Percentiles rank a stretch among this genome's conserved stretches.
phyloP scores from a whole-genome alignment of 306 rosid genomes.

The Ochetophila trinervis region DNA sequence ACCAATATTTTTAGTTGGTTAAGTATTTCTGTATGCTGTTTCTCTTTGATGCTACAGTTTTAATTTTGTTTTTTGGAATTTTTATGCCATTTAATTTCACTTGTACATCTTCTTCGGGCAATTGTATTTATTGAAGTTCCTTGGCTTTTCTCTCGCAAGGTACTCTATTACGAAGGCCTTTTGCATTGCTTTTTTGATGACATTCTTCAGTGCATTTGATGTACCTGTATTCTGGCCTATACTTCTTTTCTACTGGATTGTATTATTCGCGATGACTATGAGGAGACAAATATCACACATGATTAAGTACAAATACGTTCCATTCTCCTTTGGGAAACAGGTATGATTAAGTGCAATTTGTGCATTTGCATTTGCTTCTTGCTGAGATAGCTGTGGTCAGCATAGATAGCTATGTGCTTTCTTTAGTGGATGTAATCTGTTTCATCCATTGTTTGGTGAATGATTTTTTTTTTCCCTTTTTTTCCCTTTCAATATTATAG shows the following conservation, averaged over 20 bases:
- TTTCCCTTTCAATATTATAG: slow-evolving; percentile 35
- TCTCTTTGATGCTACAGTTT: slow-evolving; percentile 1
- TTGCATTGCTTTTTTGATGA: slow-evolving; percentile 82
- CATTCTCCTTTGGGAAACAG: slow-evolving; percentile 93
- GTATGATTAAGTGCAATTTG: slow-evolving; percentile 27
- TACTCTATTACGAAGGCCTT: slow-evolving; percentile 90
- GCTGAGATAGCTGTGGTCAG: slow-evolving; percentile 2
- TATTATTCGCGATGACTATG: slow-evolving; percentile 77
- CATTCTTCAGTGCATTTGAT: slow-evolving; percentile 63
- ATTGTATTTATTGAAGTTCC: slow-evolving; percentile 16
- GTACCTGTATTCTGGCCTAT: slow-evolving; percentile 98
- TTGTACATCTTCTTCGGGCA: slow-evolving; percentile 4
- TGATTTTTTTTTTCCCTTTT: slow-evolving; percentile 14
- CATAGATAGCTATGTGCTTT: slow-evolving; percentile 5
- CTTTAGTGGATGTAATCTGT: slow-evolving; percentile 1
- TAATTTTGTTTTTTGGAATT: not conserved
- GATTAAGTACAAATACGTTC: slow-evolving; percentile 94
- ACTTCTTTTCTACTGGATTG: slow-evolving; percentile 91
- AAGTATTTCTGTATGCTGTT: no score
- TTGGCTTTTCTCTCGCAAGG: slow-evolving; percentile 47
- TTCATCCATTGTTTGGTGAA: not conserved
- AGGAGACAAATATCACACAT: slow-evolving; percentile 92
- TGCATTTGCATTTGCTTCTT: not conserved
- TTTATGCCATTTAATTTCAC: not conserved
- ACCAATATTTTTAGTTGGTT: no score